phyloP scores from a whole-genome alignment of 2,329 filamentous ascomycete genomes.

The Cadophora malorum region DNA sequence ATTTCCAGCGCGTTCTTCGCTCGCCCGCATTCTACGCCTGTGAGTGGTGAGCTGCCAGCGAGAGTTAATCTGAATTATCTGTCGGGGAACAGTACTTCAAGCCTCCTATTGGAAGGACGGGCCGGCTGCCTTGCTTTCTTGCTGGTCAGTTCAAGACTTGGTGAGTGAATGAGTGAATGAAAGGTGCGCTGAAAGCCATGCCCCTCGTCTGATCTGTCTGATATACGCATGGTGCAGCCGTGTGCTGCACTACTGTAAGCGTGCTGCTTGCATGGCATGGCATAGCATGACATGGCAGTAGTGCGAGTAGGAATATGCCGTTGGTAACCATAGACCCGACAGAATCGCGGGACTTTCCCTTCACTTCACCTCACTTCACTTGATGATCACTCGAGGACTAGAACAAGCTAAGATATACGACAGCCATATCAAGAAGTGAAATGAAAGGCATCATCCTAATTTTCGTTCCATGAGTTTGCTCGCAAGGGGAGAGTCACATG shows the following conservation, averaged over 20 bases:
- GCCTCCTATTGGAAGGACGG: slow-evolving; percentile 17
- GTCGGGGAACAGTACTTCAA: not conserved
- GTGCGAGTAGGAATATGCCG: not conserved
- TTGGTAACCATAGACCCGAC: not conserved
- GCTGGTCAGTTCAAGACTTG: not conserved
- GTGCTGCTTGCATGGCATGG: slow-evolving; percentile 9
- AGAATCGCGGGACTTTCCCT: not conserved
- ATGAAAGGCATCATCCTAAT: too few species aligned
- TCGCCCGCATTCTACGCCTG: not conserved
- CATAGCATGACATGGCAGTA: not conserved
- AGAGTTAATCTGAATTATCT: not conserved
- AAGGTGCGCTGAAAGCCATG: not conserved
- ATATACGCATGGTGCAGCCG: not conserved
- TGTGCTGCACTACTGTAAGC: not conserved
- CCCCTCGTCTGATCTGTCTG: slow-evolving; percentile 6
- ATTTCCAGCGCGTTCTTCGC: slow-evolving; percentile 3
- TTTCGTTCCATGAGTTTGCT: not conserved
- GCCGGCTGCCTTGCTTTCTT: slow-evolving; percentile 6
- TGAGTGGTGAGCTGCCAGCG: not conserved
- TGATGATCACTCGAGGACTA: not conserved
- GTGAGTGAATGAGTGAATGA: not conserved
- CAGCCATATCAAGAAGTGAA: not conserved
- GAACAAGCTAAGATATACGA: not conserved
- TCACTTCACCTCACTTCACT: not conserved
- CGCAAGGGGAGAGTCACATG: not conserved